phyloP scores from a whole-genome alignment of 2,329 filamentous ascomycete genomes.

The Alternaria sp. region DNA sequence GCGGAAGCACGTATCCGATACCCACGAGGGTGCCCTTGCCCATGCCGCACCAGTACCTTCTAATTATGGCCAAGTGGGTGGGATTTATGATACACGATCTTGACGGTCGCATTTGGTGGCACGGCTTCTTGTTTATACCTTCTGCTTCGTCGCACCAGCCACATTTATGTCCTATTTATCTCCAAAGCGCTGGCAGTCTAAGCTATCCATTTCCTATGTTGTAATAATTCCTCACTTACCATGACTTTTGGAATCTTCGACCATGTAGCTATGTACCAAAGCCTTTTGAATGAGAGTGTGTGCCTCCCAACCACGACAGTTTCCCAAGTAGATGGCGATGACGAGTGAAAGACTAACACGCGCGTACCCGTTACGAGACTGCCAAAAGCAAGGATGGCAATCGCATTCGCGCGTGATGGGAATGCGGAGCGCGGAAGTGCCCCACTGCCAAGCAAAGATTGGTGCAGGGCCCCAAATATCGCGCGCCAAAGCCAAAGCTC shows the following conservation, averaged over 20 bases:
- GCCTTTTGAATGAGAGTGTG: slow-evolving; percentile 2
- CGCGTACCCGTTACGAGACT: neutral
- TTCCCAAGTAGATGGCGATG: neutral
- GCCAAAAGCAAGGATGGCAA: slow-evolving; percentile 7
- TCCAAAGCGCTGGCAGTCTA: neutral
- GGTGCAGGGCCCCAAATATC: slow-evolving; percentile 5
- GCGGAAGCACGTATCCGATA: slow-evolving; percentile 27
- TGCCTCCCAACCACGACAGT: neutral
- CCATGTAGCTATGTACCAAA: slow-evolving; percentile 7
- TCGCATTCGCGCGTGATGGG: slow-evolving; percentile 5
- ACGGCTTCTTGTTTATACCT: slow-evolving; percentile 31
- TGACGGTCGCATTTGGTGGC: slow-evolving; percentile 35
- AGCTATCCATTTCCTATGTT: slow-evolving; percentile 10
- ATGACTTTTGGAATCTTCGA: slow-evolving; percentile 9
- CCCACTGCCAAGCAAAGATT: slow-evolving; percentile 19
- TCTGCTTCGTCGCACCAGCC: slow-evolving; percentile 14
- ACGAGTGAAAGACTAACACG: neutral
- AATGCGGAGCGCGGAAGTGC: slow-evolving; percentile 15
- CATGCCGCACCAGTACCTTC: slow-evolving; percentile 20
- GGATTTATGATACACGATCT: slow-evolving; percentile 37
- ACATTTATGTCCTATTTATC: slow-evolving; percentile 9
- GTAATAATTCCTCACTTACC: slow-evolving; percentile 10
- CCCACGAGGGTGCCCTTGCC: slow-evolving; percentile 12
- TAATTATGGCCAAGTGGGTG: slow-evolving; percentile 26
- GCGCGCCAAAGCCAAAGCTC: slow-evolving; percentile 17